Percentiles rank a stretch among this genome's conserved stretches.
phyloP scores from a whole-genome alignment of 1,284 basidiomycete genomes.

The Moesziomyces globuligerus region DNA sequence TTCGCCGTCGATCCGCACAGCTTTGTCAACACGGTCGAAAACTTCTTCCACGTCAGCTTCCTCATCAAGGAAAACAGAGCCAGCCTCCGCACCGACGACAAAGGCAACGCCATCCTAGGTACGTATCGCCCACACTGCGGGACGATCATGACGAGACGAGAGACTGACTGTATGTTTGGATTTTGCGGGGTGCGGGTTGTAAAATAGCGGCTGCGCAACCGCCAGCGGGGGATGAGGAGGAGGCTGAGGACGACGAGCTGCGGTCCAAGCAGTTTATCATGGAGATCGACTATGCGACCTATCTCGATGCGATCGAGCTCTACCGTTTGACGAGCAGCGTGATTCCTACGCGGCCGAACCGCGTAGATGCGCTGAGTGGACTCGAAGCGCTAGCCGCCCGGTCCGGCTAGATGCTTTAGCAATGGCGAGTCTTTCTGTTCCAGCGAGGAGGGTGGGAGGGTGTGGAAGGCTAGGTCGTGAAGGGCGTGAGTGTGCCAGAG shows the following conservation, averaged over 20 bases:
- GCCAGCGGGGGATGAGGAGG: slow-evolving; percentile 1
- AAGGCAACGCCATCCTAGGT: slow-evolving; percentile 81
- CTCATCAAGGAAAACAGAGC: slow-evolving; percentile 84
- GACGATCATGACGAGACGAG: slow-evolving; percentile 1
- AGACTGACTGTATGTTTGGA: not conserved
- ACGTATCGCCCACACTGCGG: slow-evolving; percentile 52
- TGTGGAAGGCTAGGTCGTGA: slow-evolving; percentile 31
- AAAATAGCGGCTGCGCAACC: slow-evolving; percentile 3
- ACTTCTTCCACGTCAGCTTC: slow-evolving; percentile 91
- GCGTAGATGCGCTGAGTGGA: slow-evolving; percentile 20
- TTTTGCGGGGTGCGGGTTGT: not conserved
- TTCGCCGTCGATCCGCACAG: slow-evolving; percentile 87
- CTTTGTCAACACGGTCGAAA: slow-evolving; percentile 91
- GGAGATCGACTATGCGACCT: slow-evolving; percentile 84
- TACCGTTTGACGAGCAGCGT: slow-evolving; percentile 76
- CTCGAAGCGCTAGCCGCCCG: slow-evolving; percentile 5
- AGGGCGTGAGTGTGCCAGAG: slow-evolving; percentile 28
- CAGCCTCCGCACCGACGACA: slow-evolving; percentile 70
- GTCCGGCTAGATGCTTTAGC: not conserved
- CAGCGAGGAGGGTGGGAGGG: no score
- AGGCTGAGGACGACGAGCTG: not conserved
- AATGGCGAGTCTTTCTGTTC: no score
- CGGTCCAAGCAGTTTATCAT: slow-evolving; percentile 83
- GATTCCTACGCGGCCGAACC: slow-evolving; percentile 66
- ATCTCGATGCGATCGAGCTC: slow-evolving; percentile 81